Conservation (phyloP, 805 yeast genomes). For the Schwanniomyces sp. region DNA sequence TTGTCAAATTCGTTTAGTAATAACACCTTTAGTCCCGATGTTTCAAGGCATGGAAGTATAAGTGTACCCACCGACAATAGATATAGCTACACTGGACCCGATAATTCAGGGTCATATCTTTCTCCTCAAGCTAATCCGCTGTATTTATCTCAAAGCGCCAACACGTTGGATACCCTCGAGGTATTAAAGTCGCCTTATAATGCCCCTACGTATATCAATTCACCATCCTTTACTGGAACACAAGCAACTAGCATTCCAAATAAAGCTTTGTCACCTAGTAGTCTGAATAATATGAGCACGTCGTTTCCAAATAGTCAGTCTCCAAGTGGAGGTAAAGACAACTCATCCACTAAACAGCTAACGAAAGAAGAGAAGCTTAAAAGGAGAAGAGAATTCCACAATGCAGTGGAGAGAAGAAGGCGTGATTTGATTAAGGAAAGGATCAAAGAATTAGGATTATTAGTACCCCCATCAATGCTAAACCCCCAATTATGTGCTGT, state of each 20-base stretch:
- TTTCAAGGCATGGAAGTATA: slow-evolving; percentile 30
- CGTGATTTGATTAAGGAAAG: slow-evolving; percentile 88
- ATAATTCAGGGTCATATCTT: slow-evolving; percentile 28
- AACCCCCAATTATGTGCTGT: slow-evolving; percentile 46
- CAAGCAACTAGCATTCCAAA: slow-evolving; percentile 23
- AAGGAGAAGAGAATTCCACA: slow-evolving; percentile 85
- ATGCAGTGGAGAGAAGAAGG: slow-evolving; percentile 90
- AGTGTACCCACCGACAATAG: slow-evolving; percentile 23
- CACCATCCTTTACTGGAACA: slow-evolving; percentile 28
- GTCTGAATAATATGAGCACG: slow-evolving; percentile 21
- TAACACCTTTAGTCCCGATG: slow-evolving; percentile 30
- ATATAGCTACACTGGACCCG: slow-evolving; percentile 14
- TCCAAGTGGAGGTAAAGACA: slow-evolving; percentile 7
- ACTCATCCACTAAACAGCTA: slow-evolving; percentile 32
- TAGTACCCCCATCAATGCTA: slow-evolving; percentile 76
- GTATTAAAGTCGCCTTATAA: slow-evolving; percentile 33
- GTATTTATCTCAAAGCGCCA: slow-evolving; percentile 31
- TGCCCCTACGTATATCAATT: slow-evolving; percentile 29
- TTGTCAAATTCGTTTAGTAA: slow-evolving; percentile 8
- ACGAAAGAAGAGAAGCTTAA: slow-evolving; percentile 69
- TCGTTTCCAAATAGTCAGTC: slow-evolving; percentile 25
- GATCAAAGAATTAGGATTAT: slow-evolving; percentile 75
- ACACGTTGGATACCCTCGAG: slow-evolving; percentile 27
- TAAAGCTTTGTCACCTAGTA: slow-evolving; percentile 26
- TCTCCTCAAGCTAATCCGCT: slow-evolving; percentile 33